phyloP scores from a whole-genome alignment of 495 filamentous ascomycete species.

The Hypoxylon fragiforme region DNA sequence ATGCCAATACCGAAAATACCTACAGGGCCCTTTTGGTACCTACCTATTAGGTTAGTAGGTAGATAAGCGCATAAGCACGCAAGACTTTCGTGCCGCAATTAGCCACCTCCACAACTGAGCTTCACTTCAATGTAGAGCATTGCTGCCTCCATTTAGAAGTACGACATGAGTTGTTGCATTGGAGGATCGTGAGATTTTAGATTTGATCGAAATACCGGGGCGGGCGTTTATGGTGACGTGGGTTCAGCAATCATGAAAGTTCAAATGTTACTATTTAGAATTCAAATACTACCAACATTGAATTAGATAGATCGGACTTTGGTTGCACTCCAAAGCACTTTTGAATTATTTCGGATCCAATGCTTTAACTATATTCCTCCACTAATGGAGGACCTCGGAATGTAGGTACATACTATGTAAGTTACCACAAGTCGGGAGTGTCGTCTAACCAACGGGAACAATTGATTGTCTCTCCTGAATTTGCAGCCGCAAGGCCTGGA shows the following conservation, averaged over 20 bases:
- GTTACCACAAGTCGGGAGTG: slow-evolving; percentile 1
- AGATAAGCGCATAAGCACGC: background rate
- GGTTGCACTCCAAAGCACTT: too few species aligned
- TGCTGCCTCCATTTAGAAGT: slow-evolving; percentile 13
- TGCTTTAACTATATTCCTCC: slow-evolving; percentile 13
- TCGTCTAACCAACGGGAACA: background rate
- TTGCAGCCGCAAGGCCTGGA: slow-evolving; percentile 3
- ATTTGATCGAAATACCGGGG: slow-evolving; percentile 5
- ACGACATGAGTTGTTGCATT: slow-evolving; percentile 3
- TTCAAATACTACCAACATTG: too few species aligned
- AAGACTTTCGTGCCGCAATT: background rate
- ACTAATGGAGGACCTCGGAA: background rate
- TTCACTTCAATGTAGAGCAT: too few species aligned
- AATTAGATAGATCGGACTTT: too few species aligned
- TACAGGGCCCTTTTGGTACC: too few species aligned
- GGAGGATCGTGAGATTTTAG: slow-evolving; percentile 22
- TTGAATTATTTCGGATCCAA: background rate
- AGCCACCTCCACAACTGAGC: background rate
- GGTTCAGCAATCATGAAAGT: slow-evolving; percentile 1
- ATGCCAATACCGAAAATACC: too few species aligned
- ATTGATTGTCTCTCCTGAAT: slow-evolving; percentile 2
- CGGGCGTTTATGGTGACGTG: slow-evolving; percentile 1
- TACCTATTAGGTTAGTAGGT: too few species aligned
- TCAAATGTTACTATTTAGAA: too few species aligned
- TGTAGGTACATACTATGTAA: background rate